phyloP scores from a whole-genome alignment of 495 filamentous ascomycete species.

The Xylaria telfairii region DNA sequence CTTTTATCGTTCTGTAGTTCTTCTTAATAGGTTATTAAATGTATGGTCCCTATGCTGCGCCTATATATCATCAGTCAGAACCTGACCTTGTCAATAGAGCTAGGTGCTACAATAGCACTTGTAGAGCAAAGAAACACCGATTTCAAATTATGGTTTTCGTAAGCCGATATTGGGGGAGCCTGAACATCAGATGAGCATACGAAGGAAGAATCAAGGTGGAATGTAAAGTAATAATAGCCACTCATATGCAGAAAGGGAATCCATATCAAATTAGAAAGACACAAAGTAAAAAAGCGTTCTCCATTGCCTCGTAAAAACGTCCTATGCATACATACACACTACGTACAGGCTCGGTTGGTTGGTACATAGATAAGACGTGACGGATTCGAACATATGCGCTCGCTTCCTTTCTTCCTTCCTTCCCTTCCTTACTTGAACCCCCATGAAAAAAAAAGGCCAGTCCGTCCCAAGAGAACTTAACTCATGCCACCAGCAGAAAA shows the following conservation, averaged over 20 bases:
- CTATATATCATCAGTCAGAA: no score
- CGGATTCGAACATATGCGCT: not conserved
- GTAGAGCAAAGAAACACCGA: not conserved
- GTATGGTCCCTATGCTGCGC: not conserved
- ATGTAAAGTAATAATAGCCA: not conserved
- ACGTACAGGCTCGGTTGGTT: slow-evolving; percentile 6
- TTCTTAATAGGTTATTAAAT: not conserved
- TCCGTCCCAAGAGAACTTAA: not conserved
- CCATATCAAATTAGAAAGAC: slow-evolving; percentile 6
- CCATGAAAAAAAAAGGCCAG: not conserved
- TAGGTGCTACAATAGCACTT: not conserved
- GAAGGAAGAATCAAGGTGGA: not conserved
- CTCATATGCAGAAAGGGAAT: not conserved
- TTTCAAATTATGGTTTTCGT: no score
- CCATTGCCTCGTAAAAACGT: slow-evolving; percentile 26
- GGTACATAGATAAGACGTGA: not conserved
- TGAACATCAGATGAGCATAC: not conserved
- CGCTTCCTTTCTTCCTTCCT: not conserved
- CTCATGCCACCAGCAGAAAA: slow-evolving; percentile 4
- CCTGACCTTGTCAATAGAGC: no score
- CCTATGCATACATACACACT: slow-evolving; percentile 29
- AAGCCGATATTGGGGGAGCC: no score
- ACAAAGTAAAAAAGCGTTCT: slow-evolving; percentile 10
- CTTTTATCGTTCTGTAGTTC: not conserved
- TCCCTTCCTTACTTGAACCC: not conserved